These are phyloP conservation scores for Medicago ruthenica DNA, from an alignment of 306 rosid genomes.

Conservation along the genomic window DNA sequence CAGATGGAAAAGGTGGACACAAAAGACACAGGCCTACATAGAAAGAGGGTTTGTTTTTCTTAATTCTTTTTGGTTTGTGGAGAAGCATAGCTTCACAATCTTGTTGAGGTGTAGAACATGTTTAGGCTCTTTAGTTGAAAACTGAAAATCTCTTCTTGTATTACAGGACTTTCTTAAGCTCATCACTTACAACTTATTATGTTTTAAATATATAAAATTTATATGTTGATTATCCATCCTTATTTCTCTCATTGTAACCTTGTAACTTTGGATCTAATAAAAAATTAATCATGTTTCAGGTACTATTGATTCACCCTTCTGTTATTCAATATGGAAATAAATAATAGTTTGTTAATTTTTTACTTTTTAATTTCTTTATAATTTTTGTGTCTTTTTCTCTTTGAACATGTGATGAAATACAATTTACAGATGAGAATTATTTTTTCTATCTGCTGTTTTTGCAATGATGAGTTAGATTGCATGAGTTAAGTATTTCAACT, in stretches of 20 bases:
- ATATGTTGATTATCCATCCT: constrained; percentile 51
- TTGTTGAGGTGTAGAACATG: constrained; percentile 49
- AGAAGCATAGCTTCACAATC: constrained; percentile 38
- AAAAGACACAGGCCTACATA: constrained; percentile 78
- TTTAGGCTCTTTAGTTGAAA: constrained; percentile 56
- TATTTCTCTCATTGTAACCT: constrained; percentile 53
- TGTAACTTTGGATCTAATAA: constrained; percentile 72
- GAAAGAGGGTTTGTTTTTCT: constrained; percentile 34
- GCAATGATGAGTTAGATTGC: constrained; percentile 24
- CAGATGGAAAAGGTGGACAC: constrained; percentile 79
- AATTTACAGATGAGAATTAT: constrained; percentile 16
- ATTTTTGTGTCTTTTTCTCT: background rate
- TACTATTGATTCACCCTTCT: constrained; percentile 17
- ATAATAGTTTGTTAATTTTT: background rate
- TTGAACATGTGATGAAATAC: constrained; percentile 40
- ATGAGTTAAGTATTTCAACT: constrained; percentile 11
- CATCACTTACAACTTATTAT: constrained; percentile 46
- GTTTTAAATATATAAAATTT: constrained; percentile 50
- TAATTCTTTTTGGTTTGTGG: constrained; percentile 57
- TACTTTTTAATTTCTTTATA: too few relatives aligned
- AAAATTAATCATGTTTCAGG: constrained; percentile 42
- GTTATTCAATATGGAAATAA: background rate
- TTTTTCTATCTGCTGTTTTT: constrained; percentile 27
- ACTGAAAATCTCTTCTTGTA: constrained; percentile 35
- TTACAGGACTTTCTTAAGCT: constrained; percentile 49